Evolutionary conservation across 495 filamentous ascomycete genomes (phyloP).

Genomic region (Clohesyomyces aquaticus): DNA sequence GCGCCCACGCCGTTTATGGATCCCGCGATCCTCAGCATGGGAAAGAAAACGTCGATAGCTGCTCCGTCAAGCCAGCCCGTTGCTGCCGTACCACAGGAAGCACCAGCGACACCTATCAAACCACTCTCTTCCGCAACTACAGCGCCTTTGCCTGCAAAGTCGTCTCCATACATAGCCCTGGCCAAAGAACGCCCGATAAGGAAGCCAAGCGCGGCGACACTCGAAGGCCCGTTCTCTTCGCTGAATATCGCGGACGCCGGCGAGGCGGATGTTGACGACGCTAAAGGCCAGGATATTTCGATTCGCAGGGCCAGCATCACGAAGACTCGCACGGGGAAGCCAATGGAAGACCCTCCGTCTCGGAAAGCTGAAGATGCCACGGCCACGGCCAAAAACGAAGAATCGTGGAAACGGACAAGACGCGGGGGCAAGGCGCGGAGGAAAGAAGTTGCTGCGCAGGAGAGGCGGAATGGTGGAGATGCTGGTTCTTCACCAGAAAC

Average conservation of each 20-base stretch:
- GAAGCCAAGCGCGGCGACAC: constrained; percentile 39
- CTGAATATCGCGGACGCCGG: constrained; percentile 38
- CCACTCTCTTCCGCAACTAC: constrained; percentile 34
- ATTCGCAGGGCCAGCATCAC: constrained; percentile 37
- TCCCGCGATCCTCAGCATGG: constrained; percentile 49
- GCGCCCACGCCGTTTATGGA: constrained; percentile 43
- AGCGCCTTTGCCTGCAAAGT: constrained; percentile 39
- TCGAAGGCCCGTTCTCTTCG: constrained; percentile 41
- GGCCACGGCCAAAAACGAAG: constrained; percentile 17
- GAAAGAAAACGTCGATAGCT: constrained; percentile 35
- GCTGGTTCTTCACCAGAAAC: constrained; percentile 36
- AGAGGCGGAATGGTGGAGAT: constrained; percentile 34
- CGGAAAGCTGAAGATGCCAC: background rate
- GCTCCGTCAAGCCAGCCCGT: constrained; percentile 15
- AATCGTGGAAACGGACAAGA: constrained; percentile 22
- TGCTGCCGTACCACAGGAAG: constrained; percentile 36
- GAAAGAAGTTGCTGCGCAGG: constrained; percentile 33
- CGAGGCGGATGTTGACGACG: constrained; percentile 35
- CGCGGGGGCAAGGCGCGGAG: constrained; percentile 35
- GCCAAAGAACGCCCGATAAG: constrained; percentile 28
- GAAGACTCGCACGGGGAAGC: constrained; percentile 40
- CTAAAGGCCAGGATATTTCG: constrained; percentile 3
- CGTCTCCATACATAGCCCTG: constrained; percentile 43
- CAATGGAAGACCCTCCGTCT: constrained; percentile 36
- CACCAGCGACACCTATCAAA: constrained; percentile 46